Conservation (phyloP, 495 filamentous ascomycete species). For the Trichodelitschia bisporula region DNA sequence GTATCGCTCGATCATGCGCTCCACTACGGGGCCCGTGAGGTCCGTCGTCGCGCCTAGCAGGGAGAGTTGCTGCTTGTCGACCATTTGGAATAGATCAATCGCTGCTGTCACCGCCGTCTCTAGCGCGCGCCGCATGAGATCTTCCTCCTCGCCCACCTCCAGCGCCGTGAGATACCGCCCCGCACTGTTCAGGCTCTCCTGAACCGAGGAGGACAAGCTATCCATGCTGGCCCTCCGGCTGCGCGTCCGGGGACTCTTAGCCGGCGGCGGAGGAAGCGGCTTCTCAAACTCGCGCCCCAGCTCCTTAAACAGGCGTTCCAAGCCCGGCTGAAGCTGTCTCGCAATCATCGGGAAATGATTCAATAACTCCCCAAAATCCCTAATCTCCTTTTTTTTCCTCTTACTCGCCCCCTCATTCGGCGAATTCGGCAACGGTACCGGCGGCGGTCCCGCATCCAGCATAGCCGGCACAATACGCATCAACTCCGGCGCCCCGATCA, state of each 20-base stretch:
- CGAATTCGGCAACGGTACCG: neutral
- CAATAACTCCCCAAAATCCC: conserved; percentile 71
- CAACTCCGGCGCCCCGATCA: conserved; percentile 63
- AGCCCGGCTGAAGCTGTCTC: conserved; percentile 78
- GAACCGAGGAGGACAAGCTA: neutral
- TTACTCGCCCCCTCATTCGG: conserved; percentile 7
- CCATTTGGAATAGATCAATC: conserved; percentile 83
- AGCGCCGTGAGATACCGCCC: conserved; percentile 2
- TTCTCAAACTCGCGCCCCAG: conserved; percentile 70
- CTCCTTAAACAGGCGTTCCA: conserved; percentile 76
- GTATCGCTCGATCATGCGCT: conserved; percentile 86
- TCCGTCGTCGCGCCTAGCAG: conserved; percentile 81
- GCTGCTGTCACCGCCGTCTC: conserved; percentile 84
- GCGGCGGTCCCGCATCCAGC: conserved; percentile 7
- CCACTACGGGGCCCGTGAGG: conserved; percentile 74
- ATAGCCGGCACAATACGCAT: conserved; percentile 18
- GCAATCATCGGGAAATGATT: conserved; percentile 92
- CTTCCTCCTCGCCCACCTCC: conserved; percentile 60
- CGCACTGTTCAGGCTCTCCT: neutral
- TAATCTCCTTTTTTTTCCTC: conserved; percentile 68
- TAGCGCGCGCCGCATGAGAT: conserved; percentile 57
- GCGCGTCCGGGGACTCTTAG: conserved; percentile 21
- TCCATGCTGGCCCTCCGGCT: conserved; percentile 69
- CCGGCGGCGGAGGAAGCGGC: conserved; percentile 47
- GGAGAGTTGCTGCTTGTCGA: conserved; percentile 88